Conservation (phyloP, 495 filamentous ascomycete genomes). For the Tuber aestivum region DNA sequence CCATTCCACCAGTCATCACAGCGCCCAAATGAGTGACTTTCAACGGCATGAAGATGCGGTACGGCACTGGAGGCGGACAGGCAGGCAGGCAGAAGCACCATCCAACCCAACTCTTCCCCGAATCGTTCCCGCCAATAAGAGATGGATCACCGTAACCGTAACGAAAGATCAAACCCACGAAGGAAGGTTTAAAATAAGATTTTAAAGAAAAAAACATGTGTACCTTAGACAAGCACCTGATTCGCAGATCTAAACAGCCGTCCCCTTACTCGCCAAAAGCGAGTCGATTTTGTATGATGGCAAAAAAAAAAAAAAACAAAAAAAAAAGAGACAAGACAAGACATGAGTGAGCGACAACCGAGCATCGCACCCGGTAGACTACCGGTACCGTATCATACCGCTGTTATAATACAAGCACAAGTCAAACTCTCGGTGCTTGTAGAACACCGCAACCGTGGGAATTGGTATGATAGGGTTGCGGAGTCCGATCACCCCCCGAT, state of each 20-base stretch:
- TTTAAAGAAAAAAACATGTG: neutral
- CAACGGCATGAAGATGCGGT: neutral
- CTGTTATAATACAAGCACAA: too few relatives aligned
- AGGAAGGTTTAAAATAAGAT: too few relatives aligned
- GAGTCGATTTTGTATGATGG: slow-evolving; percentile 1
- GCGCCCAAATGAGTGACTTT: neutral
- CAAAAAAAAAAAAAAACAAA: neutral
- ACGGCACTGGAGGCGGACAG: neutral
- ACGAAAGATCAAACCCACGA: neutral
- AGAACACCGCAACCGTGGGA: too few relatives aligned
- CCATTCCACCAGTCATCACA: neutral
- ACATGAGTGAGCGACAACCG: neutral
- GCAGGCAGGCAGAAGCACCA: neutral
- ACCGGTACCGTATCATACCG: neutral
- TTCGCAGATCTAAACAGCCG: neutral
- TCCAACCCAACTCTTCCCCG: neutral
- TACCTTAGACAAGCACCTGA: neutral
- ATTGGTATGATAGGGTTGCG: too few relatives aligned
- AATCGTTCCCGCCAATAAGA: neutral
- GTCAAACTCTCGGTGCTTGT: too few relatives aligned
- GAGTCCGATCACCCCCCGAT: too few relatives aligned
- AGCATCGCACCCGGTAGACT: neutral
- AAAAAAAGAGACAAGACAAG: neutral
- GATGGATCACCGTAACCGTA: neutral
- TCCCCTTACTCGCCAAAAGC: neutral